Evolutionary conservation across 805 yeast species (phyloP).

Genomic region (Starmerella kuoi): DNA sequence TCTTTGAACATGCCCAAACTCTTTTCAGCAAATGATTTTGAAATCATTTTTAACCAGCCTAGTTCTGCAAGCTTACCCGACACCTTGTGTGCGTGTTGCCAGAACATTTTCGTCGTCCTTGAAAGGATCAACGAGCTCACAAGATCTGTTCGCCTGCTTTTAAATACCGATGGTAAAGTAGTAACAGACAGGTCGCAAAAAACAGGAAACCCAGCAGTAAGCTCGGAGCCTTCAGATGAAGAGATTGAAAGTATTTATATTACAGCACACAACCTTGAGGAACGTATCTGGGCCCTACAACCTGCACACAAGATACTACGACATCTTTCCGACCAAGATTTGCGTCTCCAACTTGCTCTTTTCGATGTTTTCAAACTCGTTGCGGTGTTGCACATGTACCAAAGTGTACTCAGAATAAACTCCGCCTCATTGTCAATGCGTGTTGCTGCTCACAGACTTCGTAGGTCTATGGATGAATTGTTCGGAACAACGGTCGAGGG

Average conservation of each 20-base stretch:
- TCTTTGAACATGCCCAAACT: constrained; percentile 46
- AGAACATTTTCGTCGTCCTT: constrained; percentile 50
- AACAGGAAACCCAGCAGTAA: background rate
- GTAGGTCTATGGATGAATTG: constrained; percentile 46
- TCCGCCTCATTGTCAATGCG: constrained; percentile 56
- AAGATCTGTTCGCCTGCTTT: constrained; percentile 31
- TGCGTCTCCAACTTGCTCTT: constrained; percentile 53
- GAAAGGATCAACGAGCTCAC: constrained; percentile 58
- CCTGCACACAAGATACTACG: constrained; percentile 43
- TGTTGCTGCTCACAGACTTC: constrained; percentile 41
- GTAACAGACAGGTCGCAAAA: background rate
- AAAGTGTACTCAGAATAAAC: constrained; percentile 47
- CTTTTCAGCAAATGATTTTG: constrained; percentile 36
- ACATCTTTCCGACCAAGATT: constrained; percentile 35
- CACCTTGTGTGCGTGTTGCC: constrained; percentile 62
- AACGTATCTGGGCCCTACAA: constrained; percentile 36
- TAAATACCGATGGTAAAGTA: constrained; percentile 14
- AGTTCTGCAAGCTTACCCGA: constrained; percentile 35
- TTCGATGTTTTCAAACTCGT: constrained; percentile 63
- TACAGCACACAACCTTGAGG: constrained; percentile 34
- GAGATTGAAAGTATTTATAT: constrained; percentile 13
- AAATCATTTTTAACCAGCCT: constrained; percentile 13
- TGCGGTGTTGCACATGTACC: constrained; percentile 54
- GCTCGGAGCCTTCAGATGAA: constrained; percentile 6
- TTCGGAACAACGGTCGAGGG: constrained; percentile 59